Conservation (phyloP, 352 stramenopile genomes). For the Globisporangium alternatum region DNA sequence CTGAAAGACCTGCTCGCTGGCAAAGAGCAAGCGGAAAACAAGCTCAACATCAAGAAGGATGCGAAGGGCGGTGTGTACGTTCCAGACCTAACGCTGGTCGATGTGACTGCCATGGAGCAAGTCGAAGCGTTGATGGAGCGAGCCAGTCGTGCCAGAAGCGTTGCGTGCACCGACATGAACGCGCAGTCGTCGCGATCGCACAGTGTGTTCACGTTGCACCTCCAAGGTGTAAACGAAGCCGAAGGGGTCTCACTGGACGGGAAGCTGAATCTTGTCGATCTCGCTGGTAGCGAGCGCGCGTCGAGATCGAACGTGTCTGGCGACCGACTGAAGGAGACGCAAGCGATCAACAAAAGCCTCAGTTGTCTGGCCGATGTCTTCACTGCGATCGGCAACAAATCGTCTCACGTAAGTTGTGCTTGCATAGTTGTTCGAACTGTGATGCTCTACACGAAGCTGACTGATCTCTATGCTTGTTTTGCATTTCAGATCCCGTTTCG, state of each 20-base stretch:
- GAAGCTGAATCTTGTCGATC: conserved; percentile 76
- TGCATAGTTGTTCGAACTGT: background rate
- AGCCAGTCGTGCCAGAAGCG: conserved; percentile 59
- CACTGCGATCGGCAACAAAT: conserved; percentile 94
- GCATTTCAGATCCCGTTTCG: conserved; percentile 90
- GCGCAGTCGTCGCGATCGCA: conserved; percentile 75
- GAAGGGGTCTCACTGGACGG: conserved; percentile 64
- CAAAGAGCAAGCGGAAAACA: conserved; percentile 47
- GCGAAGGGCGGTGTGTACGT: conserved; percentile 61
- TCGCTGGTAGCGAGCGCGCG: conserved; percentile 78
- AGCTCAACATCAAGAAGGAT: conserved; percentile 75
- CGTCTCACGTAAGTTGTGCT: conserved; percentile 79
- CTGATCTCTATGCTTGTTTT: background rate
- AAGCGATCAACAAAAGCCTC: conserved; percentile 99
- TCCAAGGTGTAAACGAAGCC: conserved; percentile 82
- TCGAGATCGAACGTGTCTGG: conserved; percentile 86
- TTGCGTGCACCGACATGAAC: conserved; percentile 95
- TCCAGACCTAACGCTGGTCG: conserved; percentile 51
- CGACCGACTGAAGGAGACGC: conserved; percentile 95
- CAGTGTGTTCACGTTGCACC: conserved; percentile 76
- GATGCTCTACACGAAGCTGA: background rate
- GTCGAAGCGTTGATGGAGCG: conserved; percentile 80
- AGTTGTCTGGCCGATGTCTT: conserved; percentile 99
- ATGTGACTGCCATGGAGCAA: conserved; percentile 53
- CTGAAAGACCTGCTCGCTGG: conserved; percentile 95